These are phyloP conservation scores for Paracamarosporium sp. DNA, from an alignment of 2,329 filamentous ascomycete species.

Conservation along the genomic window DNA sequence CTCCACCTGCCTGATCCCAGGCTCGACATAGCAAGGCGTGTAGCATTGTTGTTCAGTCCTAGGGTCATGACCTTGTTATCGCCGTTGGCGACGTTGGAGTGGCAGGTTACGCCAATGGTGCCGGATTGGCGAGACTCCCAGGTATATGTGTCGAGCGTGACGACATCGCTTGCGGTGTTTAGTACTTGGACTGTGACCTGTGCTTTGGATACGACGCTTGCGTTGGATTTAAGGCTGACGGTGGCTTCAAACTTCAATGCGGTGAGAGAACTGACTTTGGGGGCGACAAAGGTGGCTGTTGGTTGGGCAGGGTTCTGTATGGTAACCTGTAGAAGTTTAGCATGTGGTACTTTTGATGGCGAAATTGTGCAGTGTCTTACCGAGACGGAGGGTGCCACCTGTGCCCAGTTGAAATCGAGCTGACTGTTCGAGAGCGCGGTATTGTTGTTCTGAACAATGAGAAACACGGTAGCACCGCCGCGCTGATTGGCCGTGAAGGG, in stretches of 20 bases:
- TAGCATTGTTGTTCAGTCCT: slow-evolving; percentile 31
- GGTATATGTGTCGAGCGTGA: slow-evolving; percentile 43
- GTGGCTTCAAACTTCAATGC: slow-evolving; percentile 37
- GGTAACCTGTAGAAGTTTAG: slow-evolving; percentile 14
- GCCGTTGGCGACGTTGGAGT: slow-evolving; percentile 43
- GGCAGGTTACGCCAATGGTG: slow-evolving; percentile 39
- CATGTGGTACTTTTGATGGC: not conserved
- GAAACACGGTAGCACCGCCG: slow-evolving; percentile 35
- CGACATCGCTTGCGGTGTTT: slow-evolving; percentile 31
- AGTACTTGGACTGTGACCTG: slow-evolving; percentile 37
- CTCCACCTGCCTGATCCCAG: slow-evolving; percentile 35
- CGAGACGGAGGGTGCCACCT: slow-evolving; percentile 25
- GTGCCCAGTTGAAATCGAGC: slow-evolving; percentile 41
- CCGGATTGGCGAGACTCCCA: slow-evolving; percentile 38
- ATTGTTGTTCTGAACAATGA: slow-evolving; percentile 38
- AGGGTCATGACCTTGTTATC: slow-evolving; percentile 37
- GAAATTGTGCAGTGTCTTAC: not conserved
- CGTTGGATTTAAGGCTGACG: slow-evolving; percentile 33
- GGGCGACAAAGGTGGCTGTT: slow-evolving; percentile 30
- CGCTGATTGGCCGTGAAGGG: slow-evolving; percentile 35
- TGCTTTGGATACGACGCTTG: slow-evolving; percentile 28
- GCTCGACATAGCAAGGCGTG: slow-evolving; percentile 29
- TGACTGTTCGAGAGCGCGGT: slow-evolving; percentile 23
- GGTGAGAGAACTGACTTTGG: slow-evolving; percentile 26
- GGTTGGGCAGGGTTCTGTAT: slow-evolving; percentile 28